phyloP scores from a whole-genome alignment of 768 basidiomycete species.

The Auricularia cornea region DNA sequence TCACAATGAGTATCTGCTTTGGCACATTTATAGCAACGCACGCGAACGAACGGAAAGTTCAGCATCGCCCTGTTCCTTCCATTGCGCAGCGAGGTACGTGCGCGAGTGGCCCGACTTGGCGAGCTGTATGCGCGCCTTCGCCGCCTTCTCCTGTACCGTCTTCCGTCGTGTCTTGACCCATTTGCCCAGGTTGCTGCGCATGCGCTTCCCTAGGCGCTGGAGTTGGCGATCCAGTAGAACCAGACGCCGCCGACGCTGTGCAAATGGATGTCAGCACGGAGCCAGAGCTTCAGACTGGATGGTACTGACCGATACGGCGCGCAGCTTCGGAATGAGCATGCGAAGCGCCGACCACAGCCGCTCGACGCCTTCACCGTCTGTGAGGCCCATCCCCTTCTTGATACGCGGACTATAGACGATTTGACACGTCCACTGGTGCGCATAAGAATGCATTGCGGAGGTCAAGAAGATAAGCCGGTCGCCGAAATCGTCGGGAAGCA shows the following conservation, averaged over 20 bases:
- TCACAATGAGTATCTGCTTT: background rate
- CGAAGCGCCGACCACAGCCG: constrained; percentile 31
- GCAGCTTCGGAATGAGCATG: constrained; percentile 22
- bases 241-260: constrained; percentile 18
- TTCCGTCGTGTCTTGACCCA: constrained; percentile 22
- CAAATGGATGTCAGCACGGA: background rate
- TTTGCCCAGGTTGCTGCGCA: constrained; percentile 22
- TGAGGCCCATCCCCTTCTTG: constrained; percentile 22
- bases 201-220: constrained; percentile 16
- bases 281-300: background rate
- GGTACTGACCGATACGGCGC: background rate
- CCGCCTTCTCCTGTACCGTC: constrained; percentile 10
- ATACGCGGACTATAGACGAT: constrained; percentile 20
- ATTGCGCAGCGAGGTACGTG: constrained; percentile 20
- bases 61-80: constrained; percentile 24
- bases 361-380: constrained; percentile 23
- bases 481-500: constrained; percentile 16
- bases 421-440: constrained; percentile 4
- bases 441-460: constrained; percentile 6
- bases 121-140: constrained; percentile 12
- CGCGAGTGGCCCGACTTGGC: constrained; percentile 10
- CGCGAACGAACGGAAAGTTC: constrained; percentile 23
- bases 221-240: constrained; percentile 30
- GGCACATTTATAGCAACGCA: too few species aligned
- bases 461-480: constrained; percentile 3